phyloP scores from a whole-genome alignment of 2,329 filamentous ascomycete species.

The Diaporthe vaccinii region DNA sequence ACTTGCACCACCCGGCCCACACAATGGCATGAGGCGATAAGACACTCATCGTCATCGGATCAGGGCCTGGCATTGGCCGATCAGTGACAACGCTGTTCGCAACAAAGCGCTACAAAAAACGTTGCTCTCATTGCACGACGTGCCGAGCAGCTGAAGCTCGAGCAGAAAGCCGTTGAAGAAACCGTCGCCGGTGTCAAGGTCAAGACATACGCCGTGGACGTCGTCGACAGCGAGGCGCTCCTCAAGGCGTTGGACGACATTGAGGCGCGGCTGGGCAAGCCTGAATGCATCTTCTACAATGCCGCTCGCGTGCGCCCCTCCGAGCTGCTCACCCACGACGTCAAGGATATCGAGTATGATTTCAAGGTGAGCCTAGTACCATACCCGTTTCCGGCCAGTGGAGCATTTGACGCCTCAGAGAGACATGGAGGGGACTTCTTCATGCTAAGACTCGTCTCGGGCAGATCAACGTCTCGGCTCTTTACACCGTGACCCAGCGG shows the following conservation, averaged over 20 bases:
- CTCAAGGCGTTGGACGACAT: conserved; percentile 55
- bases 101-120: conserved; percentile 57
- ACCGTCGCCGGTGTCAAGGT: conserved; percentile 50
- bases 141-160: conserved; percentile 53
- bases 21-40: conserved; percentile 21
- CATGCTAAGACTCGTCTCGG: background rate
- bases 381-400: background rate
- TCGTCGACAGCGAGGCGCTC: conserved; percentile 56
- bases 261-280: conserved; percentile 55
- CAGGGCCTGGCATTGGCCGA: conserved; percentile 63
- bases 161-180: conserved; percentile 57
- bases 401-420: background rate
- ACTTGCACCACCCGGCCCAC: background rate
- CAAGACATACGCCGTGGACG: conserved; percentile 59
- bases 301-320: conserved; percentile 61
- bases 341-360: conserved; percentile 62
- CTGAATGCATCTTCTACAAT: conserved; percentile 66
- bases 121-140: conserved; percentile 63
- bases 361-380: conserved; percentile 55
- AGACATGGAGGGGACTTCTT: background rate
- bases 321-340: conserved; percentile 55
- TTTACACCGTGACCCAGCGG: conserved; percentile 62
- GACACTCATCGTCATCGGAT: conserved; percentile 57
- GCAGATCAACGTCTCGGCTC: conserved; percentile 60
- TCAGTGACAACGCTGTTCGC: conserved; percentile 57